Conservation (phyloP, 768 basidiomycete genomes). For the Amanita fuliginea region DNA sequence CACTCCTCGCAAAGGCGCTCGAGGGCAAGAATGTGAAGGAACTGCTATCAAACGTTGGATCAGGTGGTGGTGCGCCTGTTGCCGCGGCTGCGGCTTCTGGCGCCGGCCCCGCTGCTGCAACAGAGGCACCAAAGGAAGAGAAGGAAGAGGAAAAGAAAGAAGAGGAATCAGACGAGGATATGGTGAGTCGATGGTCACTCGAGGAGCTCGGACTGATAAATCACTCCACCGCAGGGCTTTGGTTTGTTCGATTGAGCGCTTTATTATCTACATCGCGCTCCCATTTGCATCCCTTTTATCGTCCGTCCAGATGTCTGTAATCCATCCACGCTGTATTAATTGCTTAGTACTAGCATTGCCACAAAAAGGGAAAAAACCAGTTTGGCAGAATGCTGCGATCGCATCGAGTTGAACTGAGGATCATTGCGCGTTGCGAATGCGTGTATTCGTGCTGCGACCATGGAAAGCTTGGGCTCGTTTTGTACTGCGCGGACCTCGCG, state of each 20-base stretch:
- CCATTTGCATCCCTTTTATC: neutral
- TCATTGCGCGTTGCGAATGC: neutral
- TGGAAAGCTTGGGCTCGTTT: neutral
- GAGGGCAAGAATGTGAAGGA: conserved; percentile 98
- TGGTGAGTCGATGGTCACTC: conserved; percentile 37
- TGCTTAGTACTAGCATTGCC: neutral
- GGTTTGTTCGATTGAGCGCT: conserved; percentile 81
- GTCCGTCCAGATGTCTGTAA: neutral
- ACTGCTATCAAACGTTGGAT: conserved; percentile 87
- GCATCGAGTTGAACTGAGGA: no score
- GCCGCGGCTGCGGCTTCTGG: conserved; percentile 44
- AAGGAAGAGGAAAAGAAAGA: conserved; percentile 83
- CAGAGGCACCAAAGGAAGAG: conserved; percentile 66
- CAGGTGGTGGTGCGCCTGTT: conserved; percentile 81
- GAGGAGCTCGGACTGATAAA: neutral
- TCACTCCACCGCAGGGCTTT: conserved; percentile 56
- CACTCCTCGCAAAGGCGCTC: conserved; percentile 93
- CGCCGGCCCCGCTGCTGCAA: conserved; percentile 49
- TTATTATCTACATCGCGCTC: conserved; percentile 12
- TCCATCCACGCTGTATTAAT: conserved; percentile 1
- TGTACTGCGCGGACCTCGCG: neutral
- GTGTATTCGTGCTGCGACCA: neutral
- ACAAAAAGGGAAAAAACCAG: neutral
- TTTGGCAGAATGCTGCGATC: conserved; percentile 11
- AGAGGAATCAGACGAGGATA: conserved; percentile 85